Base-by-base conservation (phyloP, 1,284 basidiomycete species). In the Ganoderma meredithae region DNA sequence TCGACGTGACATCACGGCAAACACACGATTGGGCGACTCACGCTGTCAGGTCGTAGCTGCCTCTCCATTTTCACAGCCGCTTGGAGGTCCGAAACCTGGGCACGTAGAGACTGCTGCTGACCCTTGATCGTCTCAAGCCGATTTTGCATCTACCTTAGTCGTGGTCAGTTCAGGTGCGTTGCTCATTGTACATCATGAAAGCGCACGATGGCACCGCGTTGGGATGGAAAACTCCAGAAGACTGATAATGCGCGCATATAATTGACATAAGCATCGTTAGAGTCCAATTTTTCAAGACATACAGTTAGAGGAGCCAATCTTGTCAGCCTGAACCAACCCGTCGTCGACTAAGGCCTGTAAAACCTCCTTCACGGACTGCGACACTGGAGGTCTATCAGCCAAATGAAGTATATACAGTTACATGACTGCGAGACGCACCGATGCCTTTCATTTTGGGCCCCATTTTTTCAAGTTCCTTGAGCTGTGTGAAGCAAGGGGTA, bases 241-340 rank as follows among this genome's bases (percentile, higher is more conserved):
- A 96, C 95, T 96, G 74, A 33, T 72, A 75, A 72, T 77, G 75
- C 76, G 76, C 79, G 79, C 77, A 77, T 78, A 79, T 71, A 78
- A 70, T 63, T 72, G 73, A 55, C 52, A 1, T 15, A 1, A 2
- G 44, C 19, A 25, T 0, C n/a, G 17, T 3, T 36, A 4, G 13
- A 6, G 19, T 4, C 36, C 4, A 27, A 9, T 9, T 19, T 6
- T 17, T 1, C 8, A 27, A 9, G 40, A 76, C 91, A 73, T 73
- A 95, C 95, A 97, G 76, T 96, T 96, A 3, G 94, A 95, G 7
- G 94, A 93, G 31, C 95, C 95, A 65, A 97, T 95, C 81, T 97
- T 97, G 78, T 97, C 95, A 60, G 83, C 84, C 76, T 91, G 89
- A 17, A 96, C 94, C 44, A 96, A 83, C 3, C 90, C 89, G 76